These are phyloP conservation scores for Geosmithia flava DNA, from an alignment of 2,329 filamentous ascomycete genomes.

Conservation along the genomic window DNA sequence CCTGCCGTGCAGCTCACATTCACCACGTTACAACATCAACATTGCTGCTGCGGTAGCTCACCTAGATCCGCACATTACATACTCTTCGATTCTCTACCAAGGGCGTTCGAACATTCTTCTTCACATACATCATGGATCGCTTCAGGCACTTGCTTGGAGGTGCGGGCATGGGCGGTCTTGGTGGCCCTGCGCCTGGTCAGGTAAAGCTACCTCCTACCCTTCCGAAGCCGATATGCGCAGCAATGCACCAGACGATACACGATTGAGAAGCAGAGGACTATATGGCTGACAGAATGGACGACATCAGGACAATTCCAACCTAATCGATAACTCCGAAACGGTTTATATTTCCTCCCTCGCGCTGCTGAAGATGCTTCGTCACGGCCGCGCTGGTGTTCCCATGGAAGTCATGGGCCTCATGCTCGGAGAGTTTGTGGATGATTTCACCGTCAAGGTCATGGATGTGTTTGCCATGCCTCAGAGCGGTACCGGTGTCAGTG, in stretches of 20 bases:
- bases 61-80: conserved; percentile 4
- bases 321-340: conserved; percentile 98
- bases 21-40: background rate
- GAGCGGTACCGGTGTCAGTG: conserved; percentile 93
- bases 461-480: conserved; percentile 99
- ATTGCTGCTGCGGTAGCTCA: background rate
- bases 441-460: conserved; percentile 96
- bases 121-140: conserved; percentile 60
- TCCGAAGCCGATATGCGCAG: too few relatives aligned
- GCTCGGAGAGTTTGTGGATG: conserved; percentile 97
- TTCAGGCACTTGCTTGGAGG: conserved; percentile 81
- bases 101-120: background rate
- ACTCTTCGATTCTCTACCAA: background rate
- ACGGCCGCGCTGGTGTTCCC: conserved; percentile 91
- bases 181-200: conserved; percentile 28
- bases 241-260: too few relatives aligned
- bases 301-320: conserved; percentile 67
- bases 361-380: conserved; percentile 95
- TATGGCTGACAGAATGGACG: background rate
- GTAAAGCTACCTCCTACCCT: conserved; percentile 15
- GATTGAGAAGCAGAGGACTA: background rate
- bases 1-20: conserved; percentile 1
- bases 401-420: conserved; percentile 99
- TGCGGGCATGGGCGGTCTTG: conserved; percentile 55
- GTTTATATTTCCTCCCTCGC: conserved; percentile 98